phyloP scores from a whole-genome alignment of 2,329 filamentous ascomycete genomes.

The Rutstroemia sp. region DNA sequence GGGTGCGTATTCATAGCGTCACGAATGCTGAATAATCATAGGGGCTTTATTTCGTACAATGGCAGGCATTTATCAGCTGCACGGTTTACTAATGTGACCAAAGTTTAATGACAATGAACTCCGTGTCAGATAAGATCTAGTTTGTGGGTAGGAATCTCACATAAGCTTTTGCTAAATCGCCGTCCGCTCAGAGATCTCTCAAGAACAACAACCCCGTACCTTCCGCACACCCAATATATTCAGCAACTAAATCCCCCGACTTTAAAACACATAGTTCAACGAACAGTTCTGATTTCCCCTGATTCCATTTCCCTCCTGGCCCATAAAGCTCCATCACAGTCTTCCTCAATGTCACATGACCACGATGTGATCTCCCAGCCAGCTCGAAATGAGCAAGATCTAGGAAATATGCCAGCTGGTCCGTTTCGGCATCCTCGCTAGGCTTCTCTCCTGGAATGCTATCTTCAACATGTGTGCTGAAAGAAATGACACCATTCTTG shows the following conservation, averaged over 20 bases:
- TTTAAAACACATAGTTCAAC: slow-evolving; percentile 16
- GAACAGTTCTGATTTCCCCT: slow-evolving; percentile 11
- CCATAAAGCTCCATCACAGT: slow-evolving; percentile 14
- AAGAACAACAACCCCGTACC: slow-evolving; percentile 32
- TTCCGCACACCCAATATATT: slow-evolving; percentile 20
- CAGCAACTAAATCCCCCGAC: slow-evolving; percentile 23
- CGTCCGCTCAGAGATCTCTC: slow-evolving; percentile 6
- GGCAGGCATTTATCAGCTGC: too few species aligned
- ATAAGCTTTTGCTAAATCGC: background rate
- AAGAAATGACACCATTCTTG: slow-evolving; percentile 13
- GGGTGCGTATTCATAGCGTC: too few species aligned
- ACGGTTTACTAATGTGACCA: too few species aligned
- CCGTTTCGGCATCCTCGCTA: slow-evolving; percentile 11
- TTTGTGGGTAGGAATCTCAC: background rate
- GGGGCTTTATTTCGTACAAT: too few species aligned
- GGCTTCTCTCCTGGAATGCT: background rate
- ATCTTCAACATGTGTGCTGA: slow-evolving; percentile 12
- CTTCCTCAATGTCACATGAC: slow-evolving; percentile 14
- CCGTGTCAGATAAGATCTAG: too few species aligned
- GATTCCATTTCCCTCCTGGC: slow-evolving; percentile 12
- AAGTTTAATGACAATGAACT: too few species aligned
- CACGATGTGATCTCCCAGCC: slow-evolving; percentile 11
- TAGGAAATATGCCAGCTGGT: slow-evolving; percentile 18
- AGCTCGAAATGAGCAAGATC: slow-evolving; percentile 18
- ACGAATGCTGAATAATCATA: too few species aligned